Conservation (phyloP, 2,329 filamentous ascomycete species). For the Cordyceps javanica region DNA sequence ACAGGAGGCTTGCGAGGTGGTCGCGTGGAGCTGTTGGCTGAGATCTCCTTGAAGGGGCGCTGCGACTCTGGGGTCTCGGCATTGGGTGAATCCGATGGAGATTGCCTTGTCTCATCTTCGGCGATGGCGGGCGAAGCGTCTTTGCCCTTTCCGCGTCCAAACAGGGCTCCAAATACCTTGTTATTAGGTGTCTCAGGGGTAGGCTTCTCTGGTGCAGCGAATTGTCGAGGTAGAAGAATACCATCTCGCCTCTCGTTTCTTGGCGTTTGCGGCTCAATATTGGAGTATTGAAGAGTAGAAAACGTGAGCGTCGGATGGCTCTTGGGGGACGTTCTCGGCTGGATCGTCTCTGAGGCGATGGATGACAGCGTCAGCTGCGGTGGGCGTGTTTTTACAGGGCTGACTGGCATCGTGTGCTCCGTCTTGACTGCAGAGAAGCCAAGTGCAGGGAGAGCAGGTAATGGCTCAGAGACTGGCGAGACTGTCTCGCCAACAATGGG, state of each 20-base stretch:
- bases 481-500: constrained; percentile 1
- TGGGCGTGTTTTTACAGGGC: constrained; percentile 13
- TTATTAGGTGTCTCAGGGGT: constrained; percentile 33
- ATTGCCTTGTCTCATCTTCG: constrained; percentile 58
- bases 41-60: constrained; percentile 55
- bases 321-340: constrained; percentile 1
- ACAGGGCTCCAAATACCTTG: constrained; percentile 36
- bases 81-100: constrained; percentile 34
- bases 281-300: constrained; percentile 35
- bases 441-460: constrained; percentile 20
- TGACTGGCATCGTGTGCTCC: constrained; percentile 31
- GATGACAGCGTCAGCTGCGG: constrained; percentile 18
- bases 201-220: constrained; percentile 24
- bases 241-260: constrained; percentile 49
- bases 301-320: constrained; percentile 18
- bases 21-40: constrained; percentile 46
- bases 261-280: constrained; percentile 40
- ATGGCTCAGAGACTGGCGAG: constrained; percentile 24
- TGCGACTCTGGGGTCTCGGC: constrained; percentile 49
- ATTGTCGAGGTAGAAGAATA: constrained; percentile 49
- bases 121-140: constrained; percentile 46
- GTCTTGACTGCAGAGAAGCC: constrained; percentile 26
- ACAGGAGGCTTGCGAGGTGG: constrained; percentile 32
- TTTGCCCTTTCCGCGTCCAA: constrained; percentile 39
- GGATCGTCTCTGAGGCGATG: constrained; percentile 13